Evolutionary conservation across 768 basidiomycete species (phyloP).

Genomic region (Lactarius sp.): DNA sequence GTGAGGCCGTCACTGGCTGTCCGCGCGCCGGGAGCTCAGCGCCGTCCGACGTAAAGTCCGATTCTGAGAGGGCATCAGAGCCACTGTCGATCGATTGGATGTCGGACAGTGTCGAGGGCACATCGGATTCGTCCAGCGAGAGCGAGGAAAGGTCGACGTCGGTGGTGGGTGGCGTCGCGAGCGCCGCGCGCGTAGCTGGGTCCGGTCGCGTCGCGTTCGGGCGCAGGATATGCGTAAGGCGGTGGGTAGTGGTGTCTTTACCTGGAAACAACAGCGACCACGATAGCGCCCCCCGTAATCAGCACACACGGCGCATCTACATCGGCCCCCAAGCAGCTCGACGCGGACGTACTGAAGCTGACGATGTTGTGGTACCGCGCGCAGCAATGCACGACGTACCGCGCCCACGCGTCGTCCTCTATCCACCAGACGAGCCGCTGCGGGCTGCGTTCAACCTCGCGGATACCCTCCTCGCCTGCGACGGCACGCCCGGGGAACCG

Average conservation of each 20-base stretch:
- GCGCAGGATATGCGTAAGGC: constrained; percentile 75
- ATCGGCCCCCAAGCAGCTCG: too few species aligned
- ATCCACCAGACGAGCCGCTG: constrained; percentile 71
- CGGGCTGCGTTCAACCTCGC: constrained; percentile 63
- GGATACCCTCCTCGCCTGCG: constrained; percentile 48
- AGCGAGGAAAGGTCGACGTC: constrained; percentile 57
- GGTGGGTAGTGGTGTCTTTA: constrained; percentile 50
- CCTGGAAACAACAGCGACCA: constrained; percentile 34
- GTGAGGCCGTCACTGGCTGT: background rate
- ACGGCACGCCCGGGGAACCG: constrained; percentile 43
- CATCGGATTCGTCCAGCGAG: constrained; percentile 44
- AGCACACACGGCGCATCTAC: background rate
- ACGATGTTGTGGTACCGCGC: constrained; percentile 75
- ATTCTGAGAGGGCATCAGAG: constrained; percentile 26
- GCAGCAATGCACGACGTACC: constrained; percentile 80
- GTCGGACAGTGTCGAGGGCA: constrained; percentile 35
- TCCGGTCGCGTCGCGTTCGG: constrained; percentile 67
- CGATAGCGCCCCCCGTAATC: background rate
- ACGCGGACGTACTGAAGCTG: constrained; percentile 62
- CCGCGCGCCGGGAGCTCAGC: constrained; percentile 17
- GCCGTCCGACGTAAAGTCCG: constrained; percentile 28
- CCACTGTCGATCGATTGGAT: constrained; percentile 26
- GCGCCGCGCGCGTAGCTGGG: constrained; percentile 35
- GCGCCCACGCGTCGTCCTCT: constrained; percentile 62
- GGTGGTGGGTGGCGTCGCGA: constrained; percentile 72